Percentiles rank a stretch among this genome's conserved stretches.
phyloP scores from a whole-genome alignment of 1,284 basidiomycete genomes.

The Apiotrichum brassicae region DNA sequence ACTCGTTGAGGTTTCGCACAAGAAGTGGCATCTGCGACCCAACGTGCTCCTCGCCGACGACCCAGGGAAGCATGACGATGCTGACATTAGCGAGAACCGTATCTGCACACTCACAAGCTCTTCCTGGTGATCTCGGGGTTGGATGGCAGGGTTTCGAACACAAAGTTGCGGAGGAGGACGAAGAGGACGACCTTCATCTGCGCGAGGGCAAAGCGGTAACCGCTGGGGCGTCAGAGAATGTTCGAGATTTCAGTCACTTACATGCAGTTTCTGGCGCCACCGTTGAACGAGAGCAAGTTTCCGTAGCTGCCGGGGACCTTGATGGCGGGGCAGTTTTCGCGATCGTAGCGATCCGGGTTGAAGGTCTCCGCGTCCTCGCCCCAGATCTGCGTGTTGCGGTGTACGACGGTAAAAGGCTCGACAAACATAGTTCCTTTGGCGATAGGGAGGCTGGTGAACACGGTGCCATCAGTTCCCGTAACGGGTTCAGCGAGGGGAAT shows the following conservation, averaged over 20 bases:
- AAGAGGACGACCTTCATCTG: conserved; percentile 61
- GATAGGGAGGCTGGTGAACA: conserved; percentile 36
- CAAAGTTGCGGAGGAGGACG: conserved; percentile 54
- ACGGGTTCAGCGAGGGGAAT: conserved; percentile 55
- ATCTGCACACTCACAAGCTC: conserved; percentile 6
- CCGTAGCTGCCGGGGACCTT: conserved; percentile 59
- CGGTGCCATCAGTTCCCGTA: conserved; percentile 42
- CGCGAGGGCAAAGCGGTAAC: conserved; percentile 62
- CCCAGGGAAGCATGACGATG: conserved; percentile 40
- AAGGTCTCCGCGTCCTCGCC: conserved; percentile 63
- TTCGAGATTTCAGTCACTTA: conserved; percentile 2
- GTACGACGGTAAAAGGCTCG: conserved; percentile 59
- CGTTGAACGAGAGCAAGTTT: conserved; percentile 60
- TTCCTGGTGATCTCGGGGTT: conserved; percentile 34
- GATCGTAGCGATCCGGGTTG: conserved; percentile 42
- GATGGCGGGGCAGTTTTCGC: conserved; percentile 2
- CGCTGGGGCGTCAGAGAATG: conserved; percentile 47
- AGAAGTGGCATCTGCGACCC: conserved; percentile 44
- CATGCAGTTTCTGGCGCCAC: conserved; percentile 62
- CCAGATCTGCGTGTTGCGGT: conserved; percentile 58
- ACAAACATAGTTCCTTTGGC: conserved; percentile 38
- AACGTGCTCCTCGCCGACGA: conserved; percentile 35
- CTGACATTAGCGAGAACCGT: no score
- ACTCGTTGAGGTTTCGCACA: no score
- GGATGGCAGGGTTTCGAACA: conserved; percentile 51